Evolutionary conservation across 1,139 yeast genomes (phyloP), one percentile per base, ranked within the genome.

Genomic region (Geotrichum candidum): DNA sequence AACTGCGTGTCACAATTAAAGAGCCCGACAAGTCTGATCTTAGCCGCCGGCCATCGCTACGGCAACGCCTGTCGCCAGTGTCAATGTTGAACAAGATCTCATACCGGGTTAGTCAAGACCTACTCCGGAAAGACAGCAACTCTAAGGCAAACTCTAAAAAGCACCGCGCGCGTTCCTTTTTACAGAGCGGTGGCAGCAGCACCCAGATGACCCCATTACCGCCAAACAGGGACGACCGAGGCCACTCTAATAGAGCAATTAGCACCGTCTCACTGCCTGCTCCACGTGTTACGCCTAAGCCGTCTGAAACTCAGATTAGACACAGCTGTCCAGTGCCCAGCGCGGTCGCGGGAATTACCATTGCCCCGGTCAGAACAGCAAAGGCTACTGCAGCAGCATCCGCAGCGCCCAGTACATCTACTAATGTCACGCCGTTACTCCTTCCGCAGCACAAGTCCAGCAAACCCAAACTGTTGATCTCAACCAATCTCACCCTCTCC

Each of bases 31-130:
- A 23, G 41, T 33, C 46, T 4, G 33, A 50, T 31, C 50, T 45
- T 7, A 55, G 53, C 38, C 51, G 41, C 41, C 41, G 29, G 18
- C 52, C 51, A 50, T 55, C 50, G 18, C 31, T 48, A 6, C 54
- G 55, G 9, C 57, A 41, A 46, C 55, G 54, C 29, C 48, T 45
- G 18, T 31, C 51, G 31, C 59, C 50, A 11, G 56, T 50, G 5
- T 56, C 56, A 23, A 15, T 45, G 31, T 45, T 57, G 22, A 52
- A 52, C 51, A 54, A 55, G 33, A 53, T 51, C 29, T 29, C 56
- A 6, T 59, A 57, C n/a, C 54, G 56, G 5, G 59, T 59, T 2
- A 53, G 46, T 31, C 54, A 52, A 41, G 29, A 54, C 18, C 57
- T 56, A 5, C 31, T 50, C 38, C 59, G 54, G 15, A 35, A 50